Evolutionary conservation across 805 yeast genomes (phyloP).

Genomic region (Cyberlindnera maritima): DNA sequence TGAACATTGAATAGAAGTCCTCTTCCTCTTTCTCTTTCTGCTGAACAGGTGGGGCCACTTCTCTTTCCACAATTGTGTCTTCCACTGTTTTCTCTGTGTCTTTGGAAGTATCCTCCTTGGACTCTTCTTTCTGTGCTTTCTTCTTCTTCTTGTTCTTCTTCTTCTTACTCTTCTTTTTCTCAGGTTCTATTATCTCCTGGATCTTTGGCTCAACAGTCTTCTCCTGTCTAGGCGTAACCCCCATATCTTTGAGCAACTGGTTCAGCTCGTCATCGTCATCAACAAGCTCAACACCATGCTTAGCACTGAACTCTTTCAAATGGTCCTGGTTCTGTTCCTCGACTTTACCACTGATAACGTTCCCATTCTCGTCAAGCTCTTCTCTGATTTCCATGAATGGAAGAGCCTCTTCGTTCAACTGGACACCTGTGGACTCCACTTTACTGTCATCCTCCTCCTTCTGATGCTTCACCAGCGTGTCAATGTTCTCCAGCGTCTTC

Average conservation of each 20-base stretch:
- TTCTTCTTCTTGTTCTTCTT: constrained; percentile 11
- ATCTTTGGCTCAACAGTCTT: constrained; percentile 6
- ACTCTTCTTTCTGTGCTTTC: neutral
- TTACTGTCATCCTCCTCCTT: constrained; percentile 12
- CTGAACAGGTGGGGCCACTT: constrained; percentile 3
- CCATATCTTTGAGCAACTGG: constrained; percentile 26
- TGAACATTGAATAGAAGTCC: constrained; percentile 12
- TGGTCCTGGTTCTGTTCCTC: constrained; percentile 35
- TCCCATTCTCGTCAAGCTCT: constrained; percentile 80
- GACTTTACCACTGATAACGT: constrained; percentile 48
- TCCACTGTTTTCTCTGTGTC: neutral
- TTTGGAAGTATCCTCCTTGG: neutral
- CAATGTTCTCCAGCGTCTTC: constrained; percentile 30
- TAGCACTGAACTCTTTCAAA: constrained; percentile 24
- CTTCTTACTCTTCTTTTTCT: neutral
- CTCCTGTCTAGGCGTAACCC: constrained; percentile 11
- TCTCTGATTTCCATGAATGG: constrained; percentile 84
- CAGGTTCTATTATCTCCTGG: constrained; percentile 8
- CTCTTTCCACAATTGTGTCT: neutral
- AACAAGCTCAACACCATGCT: constrained; percentile 6
- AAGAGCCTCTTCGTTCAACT: constrained; percentile 42
- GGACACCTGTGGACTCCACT: constrained; percentile 5
- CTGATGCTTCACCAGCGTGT: constrained; percentile 21
- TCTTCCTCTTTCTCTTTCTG: neutral
- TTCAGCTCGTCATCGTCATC: constrained; percentile 31